A percentile compares a stretch with the other conserved stretches of the same genome.
Conservation (phyloP, 129 eudicot species). For the carrot (Daucus carota) region DNA sequence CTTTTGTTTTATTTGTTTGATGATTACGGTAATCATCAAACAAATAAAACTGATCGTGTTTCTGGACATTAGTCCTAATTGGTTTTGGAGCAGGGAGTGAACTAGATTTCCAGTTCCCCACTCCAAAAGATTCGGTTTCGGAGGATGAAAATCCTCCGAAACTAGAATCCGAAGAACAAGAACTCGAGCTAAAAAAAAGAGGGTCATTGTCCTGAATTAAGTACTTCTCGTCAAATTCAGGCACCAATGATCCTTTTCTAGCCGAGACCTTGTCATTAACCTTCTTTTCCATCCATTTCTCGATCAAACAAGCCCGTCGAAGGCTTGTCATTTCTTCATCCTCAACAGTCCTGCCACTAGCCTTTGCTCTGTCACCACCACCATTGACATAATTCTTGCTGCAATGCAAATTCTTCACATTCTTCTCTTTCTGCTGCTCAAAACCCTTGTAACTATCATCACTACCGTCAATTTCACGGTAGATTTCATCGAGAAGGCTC, state of each 20-base stretch:
- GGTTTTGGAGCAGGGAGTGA: slow-evolving; percentile 44
- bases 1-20: slow-evolving; percentile 9
- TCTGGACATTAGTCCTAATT: slow-evolving; percentile 17
- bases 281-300: slow-evolving; percentile 64
- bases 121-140: slow-evolving; percentile 34
- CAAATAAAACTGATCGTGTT: slow-evolving; percentile 18
- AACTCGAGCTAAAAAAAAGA: slow-evolving; percentile 46
- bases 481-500: slow-evolving; percentile 64
- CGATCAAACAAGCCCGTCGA: slow-evolving; percentile 55
- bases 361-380: slow-evolving; percentile 20
- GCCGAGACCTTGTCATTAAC: slow-evolving; percentile 19
- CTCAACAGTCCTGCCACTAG: slow-evolving; percentile 9
- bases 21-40: slow-evolving; percentile 21
- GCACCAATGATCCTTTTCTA: slow-evolving; percentile 16
- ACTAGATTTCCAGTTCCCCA: slow-evolving; percentile 22
- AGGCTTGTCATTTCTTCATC: slow-evolving; percentile 45
- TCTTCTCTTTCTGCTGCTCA: slow-evolving; percentile 23
- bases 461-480: slow-evolving; percentile 47
- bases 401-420: slow-evolving; percentile 4
- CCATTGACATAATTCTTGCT: not conserved
- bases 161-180: slow-evolving; percentile 46
- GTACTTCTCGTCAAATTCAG: slow-evolving; percentile 18
- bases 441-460: slow-evolving; percentile 22
- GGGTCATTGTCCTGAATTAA: slow-evolving; percentile 19
- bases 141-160: slow-evolving; percentile 52